Conservation (phyloP, 345 rosid species). For the Citrus reticulata region DNA sequence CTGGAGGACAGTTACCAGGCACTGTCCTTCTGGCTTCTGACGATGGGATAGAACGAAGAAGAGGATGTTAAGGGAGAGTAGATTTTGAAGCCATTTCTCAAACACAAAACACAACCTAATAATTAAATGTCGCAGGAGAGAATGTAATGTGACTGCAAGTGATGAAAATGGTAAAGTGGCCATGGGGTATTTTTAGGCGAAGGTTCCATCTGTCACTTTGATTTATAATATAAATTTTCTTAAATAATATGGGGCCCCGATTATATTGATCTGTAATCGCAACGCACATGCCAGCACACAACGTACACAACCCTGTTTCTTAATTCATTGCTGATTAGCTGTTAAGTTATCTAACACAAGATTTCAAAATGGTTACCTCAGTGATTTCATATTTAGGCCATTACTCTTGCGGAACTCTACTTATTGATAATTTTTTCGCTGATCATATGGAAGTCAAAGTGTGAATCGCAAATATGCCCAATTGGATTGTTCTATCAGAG, state of each 20-base stretch:
- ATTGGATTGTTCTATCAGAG: not conserved
- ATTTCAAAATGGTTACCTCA: not conserved
- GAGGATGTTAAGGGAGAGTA: not conserved
- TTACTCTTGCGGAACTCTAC: not conserved
- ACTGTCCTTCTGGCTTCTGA: not conserved
- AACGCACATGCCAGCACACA: no score
- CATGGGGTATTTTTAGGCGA: not conserved
- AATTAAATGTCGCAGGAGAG: not conserved
- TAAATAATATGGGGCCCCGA: not conserved
- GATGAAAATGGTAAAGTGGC: not conserved
- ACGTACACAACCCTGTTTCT: no score
- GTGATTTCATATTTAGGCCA: not conserved
- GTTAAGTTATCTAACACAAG: not conserved
- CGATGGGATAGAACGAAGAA: not conserved
- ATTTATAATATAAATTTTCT: no score
- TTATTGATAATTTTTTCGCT: no score
- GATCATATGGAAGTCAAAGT: not conserved
- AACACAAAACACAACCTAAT: not conserved
- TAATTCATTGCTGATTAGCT: not conserved
- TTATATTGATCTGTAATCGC: not conserved
- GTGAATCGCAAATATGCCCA: not conserved
- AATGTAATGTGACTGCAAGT: not conserved
- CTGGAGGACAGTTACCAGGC: not conserved
- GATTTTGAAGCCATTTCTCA: not conserved
- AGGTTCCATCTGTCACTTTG: no score